Evolutionary conservation across 805 yeast species (phyloP), one percentile per base, ranked within the genome.

Genomic region (Vanderwaltozyma verrucispora): DNA sequence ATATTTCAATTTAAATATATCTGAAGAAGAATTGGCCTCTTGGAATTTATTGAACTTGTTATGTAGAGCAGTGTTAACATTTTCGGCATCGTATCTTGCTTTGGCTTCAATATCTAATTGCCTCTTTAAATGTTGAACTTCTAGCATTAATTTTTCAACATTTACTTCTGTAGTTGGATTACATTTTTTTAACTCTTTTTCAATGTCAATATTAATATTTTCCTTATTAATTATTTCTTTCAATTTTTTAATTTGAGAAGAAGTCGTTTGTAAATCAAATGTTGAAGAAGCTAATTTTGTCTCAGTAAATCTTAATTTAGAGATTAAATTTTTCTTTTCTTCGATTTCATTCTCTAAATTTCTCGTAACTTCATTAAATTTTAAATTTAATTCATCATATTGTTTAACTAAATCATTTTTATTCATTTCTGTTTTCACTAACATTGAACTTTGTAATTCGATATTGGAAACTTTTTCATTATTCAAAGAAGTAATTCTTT

Each of bases 211-310:
- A 36, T 51, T 51, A 14, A 50, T 36, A n/a, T 51, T 49, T 28
- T 59, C 36, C 19, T 48, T 35, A 17, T 37, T 37, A 6, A 62
- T 36, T 21, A 58, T 41, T 40, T 56, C 44, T 33, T 54, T 58
- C 21, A 69, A 36, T 30, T 62, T 67, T 24, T 62, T 60, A 4
- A 74, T 37, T 31, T 67, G 68, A 11, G 70, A 67, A 32, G 59
- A 65, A 43, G 67, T 50, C 35, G 61, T 72, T 49, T 72, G 75
- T 41, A 69, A 72, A 38, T 75, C 80, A 43, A 73, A 72, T 6
- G 77, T 67, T 35, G 76, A 79, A n/a, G 79, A 67, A 2, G 80
- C 78, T n/a, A 77, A 53, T 47, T 83, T 68, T 2, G 78, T 71
- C 45, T 78, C 80, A 12, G 82, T 56, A 47, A 80, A 60, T 24